Conservation (phyloP, 768 basidiomycete species). For the Neoboletus magnificus region DNA sequence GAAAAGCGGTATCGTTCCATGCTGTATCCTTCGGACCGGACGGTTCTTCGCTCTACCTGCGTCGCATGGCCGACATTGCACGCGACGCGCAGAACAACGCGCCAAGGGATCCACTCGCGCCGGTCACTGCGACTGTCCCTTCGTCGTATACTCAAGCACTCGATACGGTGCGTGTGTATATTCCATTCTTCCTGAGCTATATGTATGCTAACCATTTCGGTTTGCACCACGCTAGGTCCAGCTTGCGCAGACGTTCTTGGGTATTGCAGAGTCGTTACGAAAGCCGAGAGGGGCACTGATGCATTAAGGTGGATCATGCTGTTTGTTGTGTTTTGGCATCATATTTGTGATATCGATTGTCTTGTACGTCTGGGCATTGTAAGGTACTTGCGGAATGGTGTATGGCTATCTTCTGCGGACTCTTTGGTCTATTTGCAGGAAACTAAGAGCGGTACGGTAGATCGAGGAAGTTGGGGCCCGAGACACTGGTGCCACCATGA, state of each 20-base stretch:
- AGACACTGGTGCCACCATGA: no score
- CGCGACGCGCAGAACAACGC: slow-evolving; percentile 43
- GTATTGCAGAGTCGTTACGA: slow-evolving; percentile 53
- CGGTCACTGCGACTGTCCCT: slow-evolving; percentile 29
- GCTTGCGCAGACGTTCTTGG: slow-evolving; percentile 56
- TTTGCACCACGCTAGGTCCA: slow-evolving; percentile 39
- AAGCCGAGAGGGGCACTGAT: slow-evolving; percentile 54
- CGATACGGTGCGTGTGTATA: slow-evolving; percentile 40
- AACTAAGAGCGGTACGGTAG: not conserved
- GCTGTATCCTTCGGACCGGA: slow-evolving; percentile 52
- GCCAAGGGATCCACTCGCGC: slow-evolving; percentile 38
- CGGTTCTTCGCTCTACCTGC: slow-evolving; percentile 26
- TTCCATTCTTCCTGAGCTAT: not conserved
- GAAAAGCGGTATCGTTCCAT: slow-evolving; percentile 57
- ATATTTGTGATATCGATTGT: not conserved
- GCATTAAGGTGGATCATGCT: slow-evolving; percentile 12
- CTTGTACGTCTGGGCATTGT: not conserved
- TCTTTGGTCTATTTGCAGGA: not conserved
- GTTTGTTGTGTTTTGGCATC: not conserved
- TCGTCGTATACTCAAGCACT: slow-evolving; percentile 52
- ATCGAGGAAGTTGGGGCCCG: not conserved
- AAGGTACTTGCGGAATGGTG: not conserved
- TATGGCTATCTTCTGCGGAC: not conserved
- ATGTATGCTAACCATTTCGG: not conserved
- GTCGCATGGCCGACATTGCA: slow-evolving; percentile 53